Conservation (phyloP, 2,329 filamentous ascomycete genomes). For the Salinomyces thailandicus region DNA sequence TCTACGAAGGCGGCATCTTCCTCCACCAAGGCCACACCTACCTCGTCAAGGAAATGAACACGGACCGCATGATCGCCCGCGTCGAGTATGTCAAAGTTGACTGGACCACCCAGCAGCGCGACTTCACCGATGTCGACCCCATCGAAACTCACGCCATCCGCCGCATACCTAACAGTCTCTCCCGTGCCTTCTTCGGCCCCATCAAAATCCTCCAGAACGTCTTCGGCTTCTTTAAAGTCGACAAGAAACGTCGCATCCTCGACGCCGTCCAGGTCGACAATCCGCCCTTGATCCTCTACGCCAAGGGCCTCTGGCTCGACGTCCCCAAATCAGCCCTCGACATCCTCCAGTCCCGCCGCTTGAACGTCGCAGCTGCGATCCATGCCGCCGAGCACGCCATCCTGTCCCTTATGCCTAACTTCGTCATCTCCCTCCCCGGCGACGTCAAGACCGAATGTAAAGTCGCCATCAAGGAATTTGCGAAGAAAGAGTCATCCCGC, state of each 20-base stretch:
- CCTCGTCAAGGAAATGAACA: constrained; percentile 77
- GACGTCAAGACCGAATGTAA: constrained; percentile 96
- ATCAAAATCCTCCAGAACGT: constrained; percentile 83
- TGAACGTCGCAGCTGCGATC: constrained; percentile 81
- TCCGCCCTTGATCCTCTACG: constrained; percentile 72
- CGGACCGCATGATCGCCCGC: constrained; percentile 69
- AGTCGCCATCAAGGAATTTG: constrained; percentile 75
- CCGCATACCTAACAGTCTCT: constrained; percentile 52
- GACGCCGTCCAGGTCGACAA: constrained; percentile 92
- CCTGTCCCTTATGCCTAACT: constrained; percentile 76
- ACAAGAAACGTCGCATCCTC: constrained; percentile 71
- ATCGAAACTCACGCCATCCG: constrained; percentile 84
- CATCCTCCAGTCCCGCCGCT: constrained; percentile 58
- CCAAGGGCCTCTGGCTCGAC: constrained; percentile 93
- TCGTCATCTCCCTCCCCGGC: constrained; percentile 78
- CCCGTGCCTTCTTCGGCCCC: constrained; percentile 69
- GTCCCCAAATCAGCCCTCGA: constrained; percentile 69
- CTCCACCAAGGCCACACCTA: constrained; percentile 92
- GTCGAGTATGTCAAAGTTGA: constrained; percentile 86
- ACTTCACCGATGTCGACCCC: constrained; percentile 89
- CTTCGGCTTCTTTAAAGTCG: constrained; percentile 96
- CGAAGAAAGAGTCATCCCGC: constrained; percentile 54
- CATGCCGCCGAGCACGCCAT: constrained; percentile 92
- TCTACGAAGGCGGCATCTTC: constrained; percentile 96
- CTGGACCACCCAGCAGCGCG: constrained; percentile 87